Evolutionary conservation across 768 basidiomycete genomes (phyloP).

Genomic region (Tulasnella sp.): DNA sequence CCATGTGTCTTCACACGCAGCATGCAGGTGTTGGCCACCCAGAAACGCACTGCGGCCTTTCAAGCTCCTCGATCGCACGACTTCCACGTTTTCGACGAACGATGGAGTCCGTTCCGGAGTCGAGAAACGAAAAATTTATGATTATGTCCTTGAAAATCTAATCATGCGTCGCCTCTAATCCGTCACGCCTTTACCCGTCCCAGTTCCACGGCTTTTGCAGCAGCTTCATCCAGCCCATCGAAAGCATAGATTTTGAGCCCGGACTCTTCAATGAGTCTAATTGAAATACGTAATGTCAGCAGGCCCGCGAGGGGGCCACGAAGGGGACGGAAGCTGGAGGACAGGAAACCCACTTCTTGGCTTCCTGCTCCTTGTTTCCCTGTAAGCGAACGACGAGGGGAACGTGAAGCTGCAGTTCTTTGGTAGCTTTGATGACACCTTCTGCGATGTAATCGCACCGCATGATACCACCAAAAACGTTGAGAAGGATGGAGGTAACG

Average conservation of each 20-base stretch:
- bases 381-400: slow-evolving; percentile 91
- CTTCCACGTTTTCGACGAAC: too few species aligned
- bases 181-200: slow-evolving; percentile 25
- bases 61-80: too few species aligned
- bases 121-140: too few species aligned
- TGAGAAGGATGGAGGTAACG: slow-evolving; percentile 98
- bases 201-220: slow-evolving; percentile 61
- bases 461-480: slow-evolving; percentile 98
- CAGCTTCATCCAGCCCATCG: slow-evolving; percentile 88
- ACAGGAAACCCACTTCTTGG: slow-evolving; percentile 62
- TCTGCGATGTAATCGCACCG: slow-evolving; percentile 97
- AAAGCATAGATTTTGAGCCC: slow-evolving; percentile 89
- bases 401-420: slow-evolving; percentile 71
- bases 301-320: slow-evolving; percentile 11
- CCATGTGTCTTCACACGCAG: too few species aligned
- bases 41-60: too few species aligned
- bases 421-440: slow-evolving; percentile 96
- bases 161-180: too few species aligned
- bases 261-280: slow-evolving; percentile 83
- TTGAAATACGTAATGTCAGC: slow-evolving; percentile 13
- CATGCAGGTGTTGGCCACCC: too few species aligned
- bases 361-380: slow-evolving; percentile 92
- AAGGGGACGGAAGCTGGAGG: slow-evolving; percentile 14
- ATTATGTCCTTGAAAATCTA: too few species aligned
- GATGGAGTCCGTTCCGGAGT: too few species aligned